Evolutionary conservation across 495 filamentous ascomycete genomes (phyloP).

Genomic region (Penicillium parvum): DNA sequence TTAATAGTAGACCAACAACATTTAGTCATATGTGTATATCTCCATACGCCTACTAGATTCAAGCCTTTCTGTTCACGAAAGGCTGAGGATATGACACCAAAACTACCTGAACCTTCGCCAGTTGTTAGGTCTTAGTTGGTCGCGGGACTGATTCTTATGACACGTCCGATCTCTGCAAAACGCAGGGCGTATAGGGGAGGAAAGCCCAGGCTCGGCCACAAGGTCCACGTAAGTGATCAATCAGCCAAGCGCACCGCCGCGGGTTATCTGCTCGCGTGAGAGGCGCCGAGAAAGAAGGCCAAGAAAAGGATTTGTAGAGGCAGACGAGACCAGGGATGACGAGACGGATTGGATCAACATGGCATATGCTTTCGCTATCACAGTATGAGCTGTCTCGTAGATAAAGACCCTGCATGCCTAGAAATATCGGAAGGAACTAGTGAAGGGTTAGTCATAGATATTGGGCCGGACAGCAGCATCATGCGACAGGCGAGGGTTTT

Average conservation of each 20-base stretch:
- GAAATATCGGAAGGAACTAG: background rate
- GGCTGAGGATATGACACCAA: too few species aligned
- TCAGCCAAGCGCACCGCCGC: slow-evolving; percentile 8
- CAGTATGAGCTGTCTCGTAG: background rate
- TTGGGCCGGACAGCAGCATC: slow-evolving; percentile 10
- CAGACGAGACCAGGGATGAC: background rate
- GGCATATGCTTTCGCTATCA: background rate
- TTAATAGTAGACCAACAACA: too few species aligned
- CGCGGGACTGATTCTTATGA: too few species aligned
- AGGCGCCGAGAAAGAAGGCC: slow-evolving; percentile 7
- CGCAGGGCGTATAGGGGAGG: too few species aligned
- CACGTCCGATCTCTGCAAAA: too few species aligned
- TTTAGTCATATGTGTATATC: too few species aligned
- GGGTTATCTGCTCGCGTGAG: background rate
- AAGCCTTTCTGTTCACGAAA: too few species aligned
- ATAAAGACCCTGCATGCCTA: background rate
- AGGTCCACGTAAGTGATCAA: slow-evolving; percentile 4
- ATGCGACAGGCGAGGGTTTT: slow-evolving; percentile 2
- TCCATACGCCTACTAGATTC: too few species aligned
- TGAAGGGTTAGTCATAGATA: slow-evolving; percentile 21
- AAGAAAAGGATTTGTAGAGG: background rate
- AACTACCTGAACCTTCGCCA: too few species aligned
- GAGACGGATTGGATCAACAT: background rate
- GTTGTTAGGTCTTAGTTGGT: too few species aligned
- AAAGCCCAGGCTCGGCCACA: slow-evolving; percentile 7